Conservation (phyloP, 2,329 filamentous ascomycete species). For the Neofusicoccum cordaticola region DNA sequence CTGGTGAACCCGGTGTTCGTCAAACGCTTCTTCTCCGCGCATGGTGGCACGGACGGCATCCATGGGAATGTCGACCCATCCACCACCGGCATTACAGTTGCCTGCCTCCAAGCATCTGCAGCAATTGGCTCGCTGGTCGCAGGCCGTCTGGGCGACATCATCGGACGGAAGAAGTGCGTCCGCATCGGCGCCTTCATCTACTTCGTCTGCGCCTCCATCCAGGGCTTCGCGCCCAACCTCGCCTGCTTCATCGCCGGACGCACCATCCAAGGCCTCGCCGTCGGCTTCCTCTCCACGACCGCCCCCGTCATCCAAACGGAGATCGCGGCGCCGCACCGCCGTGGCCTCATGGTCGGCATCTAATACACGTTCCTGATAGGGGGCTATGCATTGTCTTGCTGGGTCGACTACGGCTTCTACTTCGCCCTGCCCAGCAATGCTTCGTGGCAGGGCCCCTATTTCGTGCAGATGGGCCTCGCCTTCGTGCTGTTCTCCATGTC, state of each 20-base stretch:
- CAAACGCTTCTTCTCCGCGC: slow-evolving; percentile 39
- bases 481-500: slow-evolving; percentile 36
- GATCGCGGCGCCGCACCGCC: slow-evolving; percentile 36
- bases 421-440: slow-evolving; percentile 33
- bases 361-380: slow-evolving; percentile 39
- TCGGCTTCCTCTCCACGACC: slow-evolving; percentile 37
- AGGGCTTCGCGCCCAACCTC: slow-evolving; percentile 36
- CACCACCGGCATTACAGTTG: slow-evolving; percentile 38
- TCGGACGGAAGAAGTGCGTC: slow-evolving; percentile 37
- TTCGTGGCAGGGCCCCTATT: slow-evolving; percentile 34
- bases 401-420: slow-evolving; percentile 40
- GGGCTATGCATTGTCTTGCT: slow-evolving; percentile 42
- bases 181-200: slow-evolving; percentile 38
- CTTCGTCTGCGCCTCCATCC: slow-evolving; percentile 38
- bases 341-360: slow-evolving; percentile 41
- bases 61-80: slow-evolving; percentile 34
- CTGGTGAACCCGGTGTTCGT: slow-evolving; percentile 41
- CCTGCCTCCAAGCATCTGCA: slow-evolving; percentile 37
- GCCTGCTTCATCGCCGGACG: slow-evolving; percentile 34
- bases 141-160: slow-evolving; percentile 36
- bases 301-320: slow-evolving; percentile 39
- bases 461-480: slow-evolving; percentile 33
- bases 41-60: slow-evolving; percentile 37
- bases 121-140: slow-evolving; percentile 36
- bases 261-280: slow-evolving; percentile 36